phyloP scores from a whole-genome alignment of 768 basidiomycete species.

The Agaricus subrufescens region DNA sequence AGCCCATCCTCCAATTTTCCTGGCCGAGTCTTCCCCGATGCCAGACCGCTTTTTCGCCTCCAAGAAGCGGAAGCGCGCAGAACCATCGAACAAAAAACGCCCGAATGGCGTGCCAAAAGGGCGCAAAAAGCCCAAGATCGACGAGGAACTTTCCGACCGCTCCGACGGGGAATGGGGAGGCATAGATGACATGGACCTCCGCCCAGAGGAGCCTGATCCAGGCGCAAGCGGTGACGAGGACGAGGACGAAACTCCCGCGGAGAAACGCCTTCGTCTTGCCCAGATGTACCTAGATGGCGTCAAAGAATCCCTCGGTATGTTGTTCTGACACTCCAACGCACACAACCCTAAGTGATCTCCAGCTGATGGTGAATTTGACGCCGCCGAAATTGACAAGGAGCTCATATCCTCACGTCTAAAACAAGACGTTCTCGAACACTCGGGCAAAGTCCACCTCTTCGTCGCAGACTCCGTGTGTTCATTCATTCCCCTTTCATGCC shows the following conservation, averaged over 20 bases:
- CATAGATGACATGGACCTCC: conserved; percentile 75
- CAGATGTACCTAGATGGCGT: conserved; percentile 87
- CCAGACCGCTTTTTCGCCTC: conserved; percentile 80
- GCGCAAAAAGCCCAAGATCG: conserved; percentile 25
- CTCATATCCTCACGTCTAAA: conserved; percentile 87
- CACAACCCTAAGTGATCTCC: neutral
- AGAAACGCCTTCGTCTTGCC: conserved; percentile 88
- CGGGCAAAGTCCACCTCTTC: conserved; percentile 82
- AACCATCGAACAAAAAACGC: conserved; percentile 19
- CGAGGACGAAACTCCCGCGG: conserved; percentile 84
- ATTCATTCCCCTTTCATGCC: neutral
- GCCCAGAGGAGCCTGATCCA: conserved; percentile 42
- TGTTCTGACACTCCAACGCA: neutral
- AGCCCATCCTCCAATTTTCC: neutral
- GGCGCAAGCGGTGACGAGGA: conserved; percentile 78
- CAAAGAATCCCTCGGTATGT: conserved; percentile 61
- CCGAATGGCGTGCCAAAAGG: conserved; percentile 5
- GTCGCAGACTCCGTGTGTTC: conserved; percentile 65
- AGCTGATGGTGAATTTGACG: conserved; percentile 92
- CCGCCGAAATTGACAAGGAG: conserved; percentile 92
- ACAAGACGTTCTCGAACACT: conserved; percentile 87
- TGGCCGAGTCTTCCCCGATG: conserved; percentile 36
- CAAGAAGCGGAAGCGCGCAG: conserved; percentile 56
- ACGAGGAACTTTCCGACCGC: conserved; percentile 72
- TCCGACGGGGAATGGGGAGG: conserved; percentile 42